Evolutionary conservation across 192 early-diverging fungal genomes (phyloP).

Genomic region (Chytriomyces sp.): DNA sequence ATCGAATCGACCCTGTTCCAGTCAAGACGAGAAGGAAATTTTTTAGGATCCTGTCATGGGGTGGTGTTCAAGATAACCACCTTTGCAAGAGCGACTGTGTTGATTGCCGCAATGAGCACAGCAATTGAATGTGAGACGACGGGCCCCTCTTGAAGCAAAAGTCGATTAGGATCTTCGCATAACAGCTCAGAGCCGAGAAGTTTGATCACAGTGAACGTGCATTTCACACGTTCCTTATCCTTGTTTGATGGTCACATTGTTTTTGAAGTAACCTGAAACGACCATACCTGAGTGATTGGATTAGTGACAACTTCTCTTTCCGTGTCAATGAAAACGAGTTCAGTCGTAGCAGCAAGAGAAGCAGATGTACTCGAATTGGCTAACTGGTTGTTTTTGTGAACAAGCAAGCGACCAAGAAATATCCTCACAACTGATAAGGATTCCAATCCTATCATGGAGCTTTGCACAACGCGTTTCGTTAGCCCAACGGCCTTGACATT

Average conservation of each 20-base stretch:
- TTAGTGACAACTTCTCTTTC: background rate
- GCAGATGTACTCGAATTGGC: background rate
- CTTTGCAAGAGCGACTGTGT: conserved; percentile 4
- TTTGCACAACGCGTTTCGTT: background rate
- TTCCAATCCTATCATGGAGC: background rate
- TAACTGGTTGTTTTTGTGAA: background rate
- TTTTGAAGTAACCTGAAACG: background rate
- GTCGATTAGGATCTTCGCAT: conserved; percentile 8
- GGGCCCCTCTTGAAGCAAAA: conserved; percentile 21
- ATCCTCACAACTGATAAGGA: background rate
- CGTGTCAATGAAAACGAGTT: background rate
- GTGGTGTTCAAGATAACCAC: background rate
- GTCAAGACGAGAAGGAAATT: background rate
- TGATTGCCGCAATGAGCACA: conserved; percentile 3
- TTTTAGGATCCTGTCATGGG: background rate
- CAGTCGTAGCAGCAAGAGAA: background rate
- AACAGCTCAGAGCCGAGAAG: conserved; percentile 13
- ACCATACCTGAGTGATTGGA: background rate
- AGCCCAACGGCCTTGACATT: background rate
- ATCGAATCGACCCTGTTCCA: conserved; percentile 1
- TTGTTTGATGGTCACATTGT: background rate
- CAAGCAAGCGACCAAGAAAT: background rate
- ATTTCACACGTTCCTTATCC: background rate
- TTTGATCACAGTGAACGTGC: conserved; percentile 18
- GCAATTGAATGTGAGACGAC: conserved; percentile 6